Base-by-base conservation (phyloP, 2,329 filamentous ascomycete species). In the Epichloe gansuensis region DNA sequence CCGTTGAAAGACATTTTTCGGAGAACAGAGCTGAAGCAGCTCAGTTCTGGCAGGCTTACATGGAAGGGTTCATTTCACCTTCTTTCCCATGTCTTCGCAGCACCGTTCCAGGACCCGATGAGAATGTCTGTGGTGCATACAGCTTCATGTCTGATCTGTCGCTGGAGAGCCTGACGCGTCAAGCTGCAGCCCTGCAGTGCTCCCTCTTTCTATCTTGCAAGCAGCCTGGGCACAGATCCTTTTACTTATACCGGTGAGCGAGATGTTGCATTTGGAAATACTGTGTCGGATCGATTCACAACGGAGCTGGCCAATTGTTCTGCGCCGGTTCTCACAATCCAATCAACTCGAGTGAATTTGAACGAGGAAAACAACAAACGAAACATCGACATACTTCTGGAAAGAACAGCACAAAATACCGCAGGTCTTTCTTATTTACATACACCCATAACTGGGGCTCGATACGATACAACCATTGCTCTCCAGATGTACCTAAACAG, bases 211-310 rank as follows among this genome's bases (percentile, higher is more conserved):
- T 0, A 59, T 67, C 4, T 57, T 69, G 8, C 68, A 70, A 47
- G 66, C 67, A 13, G 62, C 67, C 21, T 70, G 67, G 67, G 60
- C 61, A 3, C 59, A 63, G 6, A 56, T 70, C n/a, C 52, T 70
- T 1, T 67, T 52, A 63, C 62, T 15, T 65, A 64, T 28, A 60
- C 62, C 9, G 60, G 63, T 17, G 65, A 66, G 6, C 61, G 60
- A 13, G 67, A 69, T 38, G 56, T 69, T 2, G 59, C 62, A 2
- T 65, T 69, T 52, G 65, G 65, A 17, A 69, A 62, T 49, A 63
- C 68, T 4, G 51, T 67, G 3, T 67, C 67, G 23, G 65, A 62
- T 15, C 57, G 63, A 23, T 44, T 44, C 4, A 21, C 45, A 15
- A 17, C 25, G 12, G 45, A 47, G 12, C 8, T 47, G 25, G 28